Evolutionary conservation across 495 filamentous ascomycete genomes (phyloP).

Genomic region (Paragyromitra xinjiangensis): DNA sequence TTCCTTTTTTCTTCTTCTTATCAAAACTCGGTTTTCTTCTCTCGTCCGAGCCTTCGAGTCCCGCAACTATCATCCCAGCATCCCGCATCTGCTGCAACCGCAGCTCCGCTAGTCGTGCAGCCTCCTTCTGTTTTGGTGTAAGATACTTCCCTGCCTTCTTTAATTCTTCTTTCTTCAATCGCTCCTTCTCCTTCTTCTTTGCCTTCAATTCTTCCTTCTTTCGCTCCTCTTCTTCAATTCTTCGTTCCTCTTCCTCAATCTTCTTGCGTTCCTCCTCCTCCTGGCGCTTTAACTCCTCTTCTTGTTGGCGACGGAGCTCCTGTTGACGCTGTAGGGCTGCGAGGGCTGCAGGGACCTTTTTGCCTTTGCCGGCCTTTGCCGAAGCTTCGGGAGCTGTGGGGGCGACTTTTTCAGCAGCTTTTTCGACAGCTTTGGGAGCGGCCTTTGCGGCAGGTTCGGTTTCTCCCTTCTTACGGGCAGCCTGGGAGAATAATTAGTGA

Average conservation of each 20-base stretch:
- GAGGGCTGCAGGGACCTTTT: slow-evolving; percentile 86
- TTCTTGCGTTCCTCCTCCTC: slow-evolving; percentile 78
- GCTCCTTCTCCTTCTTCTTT: slow-evolving; percentile 92
- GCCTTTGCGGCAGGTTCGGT: neutral
- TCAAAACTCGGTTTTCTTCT: slow-evolving; percentile 81
- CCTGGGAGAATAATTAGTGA: slow-evolving; percentile 60
- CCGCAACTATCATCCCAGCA: slow-evolving; percentile 83
- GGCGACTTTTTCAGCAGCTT: slow-evolving; percentile 68
- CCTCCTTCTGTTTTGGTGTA: slow-evolving; percentile 91
- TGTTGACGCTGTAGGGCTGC: slow-evolving; percentile 90
- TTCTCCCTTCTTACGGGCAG: slow-evolving; percentile 69
- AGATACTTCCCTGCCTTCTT: slow-evolving; percentile 95
- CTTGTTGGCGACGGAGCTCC: slow-evolving; percentile 74
- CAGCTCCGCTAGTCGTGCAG: slow-evolving; percentile 80
- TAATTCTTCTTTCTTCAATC: slow-evolving; percentile 91
- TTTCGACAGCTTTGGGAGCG: slow-evolving; percentile 62
- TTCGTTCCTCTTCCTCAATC: slow-evolving; percentile 72
- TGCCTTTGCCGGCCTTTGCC: slow-evolving; percentile 77
- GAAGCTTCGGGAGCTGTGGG: slow-evolving; percentile 62
- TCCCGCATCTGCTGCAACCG: slow-evolving; percentile 95
- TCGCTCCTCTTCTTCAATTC: slow-evolving; percentile 74
- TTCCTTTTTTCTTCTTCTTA: slow-evolving; percentile 76
- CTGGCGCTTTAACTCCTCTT: slow-evolving; percentile 77
- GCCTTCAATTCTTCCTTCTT: slow-evolving; percentile 77
- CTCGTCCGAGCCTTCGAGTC: slow-evolving; percentile 70